phyloP scores from a whole-genome alignment of 345 rosid genomes.

The Cardamine resedifolia region DNA sequence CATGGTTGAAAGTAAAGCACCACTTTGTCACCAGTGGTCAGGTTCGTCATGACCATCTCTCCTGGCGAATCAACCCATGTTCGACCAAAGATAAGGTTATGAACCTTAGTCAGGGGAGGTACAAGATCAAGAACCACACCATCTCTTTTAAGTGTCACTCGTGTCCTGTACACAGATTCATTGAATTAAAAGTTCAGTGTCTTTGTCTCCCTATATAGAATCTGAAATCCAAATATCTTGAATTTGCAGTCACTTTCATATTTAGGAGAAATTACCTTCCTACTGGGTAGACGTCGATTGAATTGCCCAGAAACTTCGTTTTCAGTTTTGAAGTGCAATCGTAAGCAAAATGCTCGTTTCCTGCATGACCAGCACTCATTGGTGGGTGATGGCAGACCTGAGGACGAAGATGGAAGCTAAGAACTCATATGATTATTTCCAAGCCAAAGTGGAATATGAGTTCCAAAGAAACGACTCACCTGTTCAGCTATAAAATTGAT shows the following conservation, averaged over 20 bases:
- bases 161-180: slow-evolving; percentile 47
- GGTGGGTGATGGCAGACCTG: slow-evolving; percentile 87
- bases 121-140: slow-evolving; percentile 68
- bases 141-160: slow-evolving; percentile 66
- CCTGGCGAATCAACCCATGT: slow-evolving; percentile 73
- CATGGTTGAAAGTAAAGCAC: slow-evolving; percentile 55
- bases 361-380: slow-evolving; percentile 72
- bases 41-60: slow-evolving; percentile 72
- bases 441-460: neutral
- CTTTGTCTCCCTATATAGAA: neutral
- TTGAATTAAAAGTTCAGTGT: neutral
- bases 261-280: slow-evolving; percentile 47
- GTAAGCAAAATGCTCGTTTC: slow-evolving; percentile 67
- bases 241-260: neutral
- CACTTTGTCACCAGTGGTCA: slow-evolving; percentile 57
- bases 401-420: neutral
- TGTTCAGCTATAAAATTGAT: slow-evolving; percentile 29
- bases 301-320: slow-evolving; percentile 70
- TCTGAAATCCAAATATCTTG: neutral
- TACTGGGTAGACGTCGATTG: slow-evolving; percentile 63
- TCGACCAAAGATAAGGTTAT: slow-evolving; percentile 69
- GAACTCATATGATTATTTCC: neutral
- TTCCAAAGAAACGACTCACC: slow-evolving; percentile 1
- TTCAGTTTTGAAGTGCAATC: slow-evolving; percentile 69
- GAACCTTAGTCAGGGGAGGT: slow-evolving; percentile 68